A percentile compares a stretch with the other conserved stretches of the same genome.
Conservation (phyloP, 139 green algal species). For the Chlorella ohadii region DNA sequence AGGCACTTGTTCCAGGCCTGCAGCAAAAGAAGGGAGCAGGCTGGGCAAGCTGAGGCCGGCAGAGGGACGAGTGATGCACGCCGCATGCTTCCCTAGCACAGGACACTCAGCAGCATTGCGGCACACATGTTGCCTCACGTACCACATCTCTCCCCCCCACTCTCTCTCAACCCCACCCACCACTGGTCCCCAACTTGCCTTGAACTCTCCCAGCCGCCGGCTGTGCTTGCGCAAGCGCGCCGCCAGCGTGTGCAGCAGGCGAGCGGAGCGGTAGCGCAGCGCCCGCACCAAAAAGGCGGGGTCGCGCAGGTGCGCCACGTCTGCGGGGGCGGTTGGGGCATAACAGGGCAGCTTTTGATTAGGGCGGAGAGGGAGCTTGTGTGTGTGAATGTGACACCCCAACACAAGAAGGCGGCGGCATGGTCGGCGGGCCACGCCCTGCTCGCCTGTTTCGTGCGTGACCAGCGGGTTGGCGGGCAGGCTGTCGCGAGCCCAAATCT, state of each 20-base stretch:
- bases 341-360: background rate
- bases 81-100: too few species aligned
- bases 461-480: constrained; percentile 85
- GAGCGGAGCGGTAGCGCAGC: constrained; percentile 69
- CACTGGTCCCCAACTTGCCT: background rate
- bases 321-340: background rate
- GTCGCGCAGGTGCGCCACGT: constrained; percentile 73
- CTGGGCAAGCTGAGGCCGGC: too few species aligned
- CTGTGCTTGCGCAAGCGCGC: constrained; percentile 80
- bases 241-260: constrained; percentile 82
- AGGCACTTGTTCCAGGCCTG: constrained; percentile 87
- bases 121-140: too few species aligned
- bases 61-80: too few species aligned
- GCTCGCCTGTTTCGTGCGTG: constrained; percentile 71
- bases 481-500: constrained; percentile 59
- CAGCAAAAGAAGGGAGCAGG: too few species aligned
- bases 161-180: too few species aligned
- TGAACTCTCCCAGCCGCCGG: constrained; percentile 63
- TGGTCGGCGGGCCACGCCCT: background rate
- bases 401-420: too few species aligned
- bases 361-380: too few species aligned
- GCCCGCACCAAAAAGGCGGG: constrained; percentile 73
- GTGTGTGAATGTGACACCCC: too few species aligned
- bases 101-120: too few species aligned
- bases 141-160: too few species aligned